These are phyloP conservation scores for Flaveria floridana DNA, from an alignment of 140 eudicot genomes.

Conservation along the genomic window DNA sequence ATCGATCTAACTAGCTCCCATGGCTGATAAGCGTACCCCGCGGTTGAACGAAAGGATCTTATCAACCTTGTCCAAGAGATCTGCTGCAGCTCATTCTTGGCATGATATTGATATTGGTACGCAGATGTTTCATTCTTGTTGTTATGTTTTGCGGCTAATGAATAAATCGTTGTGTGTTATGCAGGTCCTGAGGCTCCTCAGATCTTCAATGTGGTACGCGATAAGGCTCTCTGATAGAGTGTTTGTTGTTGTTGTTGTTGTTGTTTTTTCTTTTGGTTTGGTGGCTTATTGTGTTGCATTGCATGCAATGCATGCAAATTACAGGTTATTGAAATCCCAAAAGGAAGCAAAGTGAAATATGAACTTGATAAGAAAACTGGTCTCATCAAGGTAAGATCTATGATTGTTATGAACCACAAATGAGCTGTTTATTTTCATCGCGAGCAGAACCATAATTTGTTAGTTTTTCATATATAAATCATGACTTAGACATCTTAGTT, in stretches of 20 bases:
- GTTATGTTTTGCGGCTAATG: not conserved
- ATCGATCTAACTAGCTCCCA: slow-evolving; percentile 14
- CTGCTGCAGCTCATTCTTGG: slow-evolving; percentile 98
- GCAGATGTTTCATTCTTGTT: not conserved
- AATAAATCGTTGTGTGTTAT: not conserved
- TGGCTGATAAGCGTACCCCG: slow-evolving; percentile 47
- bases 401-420: not conserved
- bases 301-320: not conserved
- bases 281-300: slow-evolving; percentile 14
- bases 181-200: slow-evolving; percentile 89
- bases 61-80: slow-evolving; percentile 81
- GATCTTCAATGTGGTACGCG: slow-evolving; percentile 62
- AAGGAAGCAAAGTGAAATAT: slow-evolving; percentile 91
- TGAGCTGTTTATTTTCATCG: not conserved
- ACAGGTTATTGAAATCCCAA: slow-evolving; percentile 78
- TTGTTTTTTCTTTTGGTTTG: not conserved
- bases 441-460: too few species aligned
- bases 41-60: slow-evolving; percentile 78
- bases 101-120: slow-evolving; percentile 93
- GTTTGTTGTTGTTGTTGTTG: not conserved
- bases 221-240: not conserved
- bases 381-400: slow-evolving; percentile 61
- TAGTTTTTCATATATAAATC: too few species aligned
- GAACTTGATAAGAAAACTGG: slow-evolving; percentile 95
- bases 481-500: too few species aligned